Base-by-base conservation (phyloP, 352 stramenopile species). In the Globisporangium mamillatum region DNA sequence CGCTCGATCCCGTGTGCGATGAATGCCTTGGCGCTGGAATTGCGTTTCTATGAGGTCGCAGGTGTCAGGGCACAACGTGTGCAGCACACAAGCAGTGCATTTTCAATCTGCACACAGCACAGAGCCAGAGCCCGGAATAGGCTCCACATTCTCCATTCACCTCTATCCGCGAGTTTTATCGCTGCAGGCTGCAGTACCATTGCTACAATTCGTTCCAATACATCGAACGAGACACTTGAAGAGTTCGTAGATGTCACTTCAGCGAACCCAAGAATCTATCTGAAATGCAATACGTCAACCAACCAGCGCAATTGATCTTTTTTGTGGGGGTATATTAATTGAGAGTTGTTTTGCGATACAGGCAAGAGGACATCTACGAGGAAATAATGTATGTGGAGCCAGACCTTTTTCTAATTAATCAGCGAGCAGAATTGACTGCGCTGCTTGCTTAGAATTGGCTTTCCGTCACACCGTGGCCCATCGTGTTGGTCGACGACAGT, bases 401-500 rank as follows among this genome's bases (percentile, higher is more conserved):
- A 60, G 10, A 46, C 44, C 18, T 52, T 52, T 22, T 52, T 52
- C 44, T 52, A 52, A 22, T 52, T 52, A 52, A 22, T 52, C 44
- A 52, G 44, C 18, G 7, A 50, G 44, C 27, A 60, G 29, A 25
- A 46, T 18, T 6, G n/a, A 48, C 24, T 32, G 56, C 36, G 2
- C 36, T 52, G 36, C 2, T 34, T 14, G 22, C 64, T 81, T 92
- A 95, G 70, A 99, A 99, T 78, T 99, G 97, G 65, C 88, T 78
- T 82, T 99, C 97, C 2, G 97, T 99, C 38, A 99, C 96, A 65
- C 97, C 97, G 73, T 96, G 89, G 68, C 94, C 96, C 96, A 99
- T 99, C 69, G 96, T 97, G 76, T 98, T 98, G 50, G 97, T 99
- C 56, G 93, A 98, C 64, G 91, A 97, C 22, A 98, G 79, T 65